Percentiles rank a stretch among this genome's conserved stretches.
phyloP scores from a whole-genome alignment of 345 rosid genomes.

The Moringa oleifera region DNA sequence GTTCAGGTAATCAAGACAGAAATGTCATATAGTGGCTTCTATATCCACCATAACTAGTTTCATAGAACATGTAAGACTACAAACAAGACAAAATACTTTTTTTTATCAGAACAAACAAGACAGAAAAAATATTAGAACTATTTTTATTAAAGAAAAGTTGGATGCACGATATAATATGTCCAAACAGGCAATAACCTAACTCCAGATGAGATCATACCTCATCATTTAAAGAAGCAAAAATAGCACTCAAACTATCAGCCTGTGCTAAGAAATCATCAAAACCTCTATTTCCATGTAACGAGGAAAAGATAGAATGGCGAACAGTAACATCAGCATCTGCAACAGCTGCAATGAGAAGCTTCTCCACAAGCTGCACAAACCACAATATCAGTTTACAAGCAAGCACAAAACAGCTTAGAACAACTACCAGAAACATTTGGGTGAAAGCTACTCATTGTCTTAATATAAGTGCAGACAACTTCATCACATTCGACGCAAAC shows the following conservation, averaged over 20 bases:
- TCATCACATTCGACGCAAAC: no score
- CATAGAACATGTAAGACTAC: no score
- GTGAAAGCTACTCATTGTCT: no score
- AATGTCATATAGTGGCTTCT: background rate
- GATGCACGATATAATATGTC: background rate
- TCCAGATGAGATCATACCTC: conserved; percentile 51
- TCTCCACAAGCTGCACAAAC: conserved; percentile 86
- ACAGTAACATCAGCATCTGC: conserved; percentile 97
- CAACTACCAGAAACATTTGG: conserved; percentile 1
- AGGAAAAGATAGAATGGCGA: conserved; percentile 83
- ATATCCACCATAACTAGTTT: no score
- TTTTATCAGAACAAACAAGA: background rate
- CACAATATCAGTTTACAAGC: conserved; percentile 22
- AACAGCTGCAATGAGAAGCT: conserved; percentile 93
- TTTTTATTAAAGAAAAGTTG: background rate
- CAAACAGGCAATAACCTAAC: background rate
- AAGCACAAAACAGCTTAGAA: conserved; percentile 12
- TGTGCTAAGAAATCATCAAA: conserved; percentile 95
- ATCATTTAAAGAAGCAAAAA: conserved; percentile 96
- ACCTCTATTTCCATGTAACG: conserved; percentile 69
- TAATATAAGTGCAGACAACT: no score
- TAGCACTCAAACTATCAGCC: conserved; percentile 92
- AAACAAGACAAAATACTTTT: no score
- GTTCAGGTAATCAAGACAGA: background rate
- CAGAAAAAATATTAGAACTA: no score